A percentile compares a stretch with the other conserved stretches of the same genome.
These are phyloP conservation scores for Scleroderma citrinum DNA, from an alignment of 768 basidiomycete genomes.

Conservation along the genomic window DNA sequence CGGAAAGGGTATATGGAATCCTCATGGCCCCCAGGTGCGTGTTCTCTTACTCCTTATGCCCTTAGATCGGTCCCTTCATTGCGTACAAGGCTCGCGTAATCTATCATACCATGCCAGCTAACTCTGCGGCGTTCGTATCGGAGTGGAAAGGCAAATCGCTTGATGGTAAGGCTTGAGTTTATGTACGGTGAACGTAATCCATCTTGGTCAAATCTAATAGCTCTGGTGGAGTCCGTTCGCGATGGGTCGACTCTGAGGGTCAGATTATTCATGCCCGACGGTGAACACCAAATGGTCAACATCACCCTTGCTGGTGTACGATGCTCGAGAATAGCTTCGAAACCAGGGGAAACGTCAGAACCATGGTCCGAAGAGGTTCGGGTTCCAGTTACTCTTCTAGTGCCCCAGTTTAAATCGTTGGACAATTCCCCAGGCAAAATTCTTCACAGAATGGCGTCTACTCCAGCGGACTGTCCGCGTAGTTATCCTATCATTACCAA, in stretches of 20 bases:
- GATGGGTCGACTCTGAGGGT: conserved; percentile 89
- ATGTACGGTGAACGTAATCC: conserved; percentile 5
- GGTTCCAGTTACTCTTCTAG: conserved; percentile 11
- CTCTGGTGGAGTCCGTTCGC: conserved; percentile 88
- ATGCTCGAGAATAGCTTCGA: conserved; percentile 62
- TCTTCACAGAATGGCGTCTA: conserved; percentile 86
- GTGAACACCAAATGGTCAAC: conserved; percentile 87
- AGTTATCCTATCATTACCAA: conserved; percentile 75
- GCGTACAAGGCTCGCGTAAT: conserved; percentile 60
- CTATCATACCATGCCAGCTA: conserved; percentile 81
- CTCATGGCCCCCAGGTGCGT: conserved; percentile 64
- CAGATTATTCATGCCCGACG: conserved; percentile 82
- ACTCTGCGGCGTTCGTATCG: conserved; percentile 81
- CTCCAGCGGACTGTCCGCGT: conserved; percentile 76
- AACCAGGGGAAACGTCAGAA: conserved; percentile 74
- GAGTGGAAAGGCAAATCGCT: conserved; percentile 91
- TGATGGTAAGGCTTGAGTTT: conserved; percentile 51
- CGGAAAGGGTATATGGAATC: conserved; percentile 84
- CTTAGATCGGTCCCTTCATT: not conserved
- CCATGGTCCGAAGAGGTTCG: conserved; percentile 85
- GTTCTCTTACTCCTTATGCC: not conserved
- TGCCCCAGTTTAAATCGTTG: not conserved
- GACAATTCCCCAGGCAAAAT: conserved; percentile 62
- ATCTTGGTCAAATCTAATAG: conserved; percentile 35
- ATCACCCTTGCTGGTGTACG: conserved; percentile 80